Percentiles rank a stretch among this genome's conserved stretches.
phyloP scores from a whole-genome alignment of 2,329 filamentous ascomycete genomes.

The Colletotrichum zoysiae region DNA sequence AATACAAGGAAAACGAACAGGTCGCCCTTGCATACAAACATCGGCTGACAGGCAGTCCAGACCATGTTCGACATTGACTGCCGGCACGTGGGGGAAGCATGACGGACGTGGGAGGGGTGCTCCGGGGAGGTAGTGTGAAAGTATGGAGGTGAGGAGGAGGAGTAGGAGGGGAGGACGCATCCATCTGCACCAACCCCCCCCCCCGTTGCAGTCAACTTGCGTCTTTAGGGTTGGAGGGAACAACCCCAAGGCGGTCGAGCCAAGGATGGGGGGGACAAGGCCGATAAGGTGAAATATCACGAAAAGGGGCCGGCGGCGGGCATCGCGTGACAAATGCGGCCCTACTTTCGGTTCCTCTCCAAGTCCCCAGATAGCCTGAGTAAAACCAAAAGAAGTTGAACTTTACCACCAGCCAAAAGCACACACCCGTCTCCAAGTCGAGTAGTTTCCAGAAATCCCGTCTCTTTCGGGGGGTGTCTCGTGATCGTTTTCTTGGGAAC shows the following conservation, averaged over 20 bases:
- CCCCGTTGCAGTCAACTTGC: not conserved
- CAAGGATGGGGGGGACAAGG: not conserved
- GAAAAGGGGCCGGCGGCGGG: not conserved
- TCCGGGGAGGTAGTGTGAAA: not conserved
- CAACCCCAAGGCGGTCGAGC: not conserved
- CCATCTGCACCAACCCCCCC: not conserved
- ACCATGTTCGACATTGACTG: slow-evolving; percentile 35
- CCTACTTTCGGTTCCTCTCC: not conserved
- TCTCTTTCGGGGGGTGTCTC: not conserved
- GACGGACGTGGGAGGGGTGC: too few relatives aligned
- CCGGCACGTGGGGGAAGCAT: slow-evolving; percentile 34
- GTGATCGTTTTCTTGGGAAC: not conserved
- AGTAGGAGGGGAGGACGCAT: too few relatives aligned
- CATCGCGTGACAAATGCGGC: not conserved
- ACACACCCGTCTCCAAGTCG: not conserved
- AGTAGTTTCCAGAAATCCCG: not conserved
- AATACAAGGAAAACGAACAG: not conserved
- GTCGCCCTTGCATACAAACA: slow-evolving; percentile 34
- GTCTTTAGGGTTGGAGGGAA: not conserved
- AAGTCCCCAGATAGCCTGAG: not conserved
- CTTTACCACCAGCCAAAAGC: not conserved
- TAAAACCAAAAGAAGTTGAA: not conserved
- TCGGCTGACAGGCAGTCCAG: slow-evolving; percentile 39
- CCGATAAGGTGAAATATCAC: not conserved
- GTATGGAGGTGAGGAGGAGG: not conserved